These are phyloP conservation scores for Emmonsia crescens DNA, from an alignment of 2,329 filamentous ascomycete species.

Conservation along the genomic window DNA sequence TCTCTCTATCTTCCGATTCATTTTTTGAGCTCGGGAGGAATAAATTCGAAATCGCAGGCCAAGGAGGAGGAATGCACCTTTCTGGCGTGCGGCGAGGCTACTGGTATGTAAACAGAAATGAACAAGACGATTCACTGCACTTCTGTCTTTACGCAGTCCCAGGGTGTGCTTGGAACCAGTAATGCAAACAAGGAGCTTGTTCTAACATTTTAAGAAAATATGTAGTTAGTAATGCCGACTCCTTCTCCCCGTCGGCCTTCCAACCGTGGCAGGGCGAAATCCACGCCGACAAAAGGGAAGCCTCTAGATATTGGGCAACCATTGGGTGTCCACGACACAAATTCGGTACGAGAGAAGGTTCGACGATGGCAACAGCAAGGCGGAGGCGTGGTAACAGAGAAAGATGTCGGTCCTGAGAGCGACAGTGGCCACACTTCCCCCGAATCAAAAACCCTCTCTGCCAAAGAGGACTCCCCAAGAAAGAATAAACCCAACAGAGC, in stretches of 20 bases:
- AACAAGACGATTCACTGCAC: neutral
- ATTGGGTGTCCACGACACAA: constrained; percentile 49
- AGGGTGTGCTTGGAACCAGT: neutral
- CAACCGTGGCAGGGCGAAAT: constrained; percentile 45
- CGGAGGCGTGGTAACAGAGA: constrained; percentile 52
- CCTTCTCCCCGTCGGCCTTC: constrained; percentile 29
- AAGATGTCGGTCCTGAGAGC: constrained; percentile 50
- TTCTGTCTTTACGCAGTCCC: neutral
- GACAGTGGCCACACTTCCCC: constrained; percentile 25
- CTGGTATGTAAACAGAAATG: neutral
- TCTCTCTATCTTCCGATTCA: neutral
- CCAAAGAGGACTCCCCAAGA: constrained; percentile 14
- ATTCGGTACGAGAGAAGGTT: constrained; percentile 66
- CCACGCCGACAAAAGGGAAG: constrained; percentile 43
- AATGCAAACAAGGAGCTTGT: neutral
- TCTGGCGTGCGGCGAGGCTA: neutral
- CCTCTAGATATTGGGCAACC: constrained; percentile 40
- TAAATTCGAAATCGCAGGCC: neutral
- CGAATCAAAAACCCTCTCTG: constrained; percentile 16
- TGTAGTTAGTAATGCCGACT: constrained; percentile 29
- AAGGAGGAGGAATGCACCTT: neutral
- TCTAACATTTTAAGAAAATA: neutral
- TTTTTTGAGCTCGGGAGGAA: neutral
- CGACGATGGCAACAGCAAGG: constrained; percentile 75
- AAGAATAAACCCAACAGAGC: constrained; percentile 17